phyloP scores from a whole-genome alignment of 768 basidiomycete genomes.

The Leccinum broughii region DNA sequence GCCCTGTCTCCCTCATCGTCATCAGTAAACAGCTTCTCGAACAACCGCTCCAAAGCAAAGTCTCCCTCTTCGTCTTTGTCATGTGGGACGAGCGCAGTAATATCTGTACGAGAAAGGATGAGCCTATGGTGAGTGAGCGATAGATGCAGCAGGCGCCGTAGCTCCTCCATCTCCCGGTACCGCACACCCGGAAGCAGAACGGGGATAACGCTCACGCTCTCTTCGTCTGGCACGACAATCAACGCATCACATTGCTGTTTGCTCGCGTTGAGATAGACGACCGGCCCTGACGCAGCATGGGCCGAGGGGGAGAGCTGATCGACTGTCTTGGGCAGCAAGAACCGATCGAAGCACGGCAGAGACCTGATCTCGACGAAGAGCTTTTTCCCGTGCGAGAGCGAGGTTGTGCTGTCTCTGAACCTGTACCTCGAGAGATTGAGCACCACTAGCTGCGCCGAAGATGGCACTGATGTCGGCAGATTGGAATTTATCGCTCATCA shows the following conservation, averaged over 20 bases:
- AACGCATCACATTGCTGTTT: background rate
- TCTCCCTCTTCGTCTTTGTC: background rate
- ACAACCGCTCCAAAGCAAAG: background rate
- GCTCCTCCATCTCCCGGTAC: background rate
- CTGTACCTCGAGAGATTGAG: background rate
- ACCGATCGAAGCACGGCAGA: background rate
- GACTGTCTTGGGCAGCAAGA: background rate
- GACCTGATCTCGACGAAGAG: background rate
- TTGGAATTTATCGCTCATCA: no score
- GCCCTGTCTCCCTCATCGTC: background rate
- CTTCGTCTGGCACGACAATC: background rate
- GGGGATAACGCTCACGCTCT: background rate
- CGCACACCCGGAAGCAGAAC: background rate
- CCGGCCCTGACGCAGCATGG: background rate
- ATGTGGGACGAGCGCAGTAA: background rate
- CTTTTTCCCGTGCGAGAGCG: background rate
- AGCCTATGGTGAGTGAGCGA: background rate
- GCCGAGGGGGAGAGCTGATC: background rate
- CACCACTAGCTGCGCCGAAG: background rate
- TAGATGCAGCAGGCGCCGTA: background rate
- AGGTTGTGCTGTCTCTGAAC: background rate
- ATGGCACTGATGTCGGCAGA: background rate
- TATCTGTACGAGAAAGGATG: background rate
- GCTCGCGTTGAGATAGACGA: background rate
- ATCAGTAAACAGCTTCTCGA: background rate